Percentiles rank a stretch among this genome's conserved stretches.
Evolutionary conservation across 345 rosid species (phyloP).

Genomic region (Eucalyptus curtisii): DNA sequence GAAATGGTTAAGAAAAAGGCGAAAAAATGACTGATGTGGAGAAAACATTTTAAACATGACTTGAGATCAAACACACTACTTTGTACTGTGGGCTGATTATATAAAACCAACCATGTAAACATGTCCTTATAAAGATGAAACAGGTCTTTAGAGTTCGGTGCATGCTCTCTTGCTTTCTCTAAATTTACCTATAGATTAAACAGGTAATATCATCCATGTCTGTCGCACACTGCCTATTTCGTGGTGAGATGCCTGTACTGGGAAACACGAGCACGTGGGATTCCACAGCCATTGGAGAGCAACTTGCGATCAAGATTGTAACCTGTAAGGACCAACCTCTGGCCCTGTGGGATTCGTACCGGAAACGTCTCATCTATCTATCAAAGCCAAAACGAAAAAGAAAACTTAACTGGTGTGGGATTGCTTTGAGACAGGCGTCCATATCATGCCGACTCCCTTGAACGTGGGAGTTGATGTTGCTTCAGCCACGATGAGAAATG

Average conservation of each 20-base stretch:
- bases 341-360: slow-evolving; percentile 3
- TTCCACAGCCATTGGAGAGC: background rate
- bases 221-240: background rate
- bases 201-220: background rate
- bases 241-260: background rate
- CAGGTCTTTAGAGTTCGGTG: background rate
- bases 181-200: background rate
- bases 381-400: background rate
- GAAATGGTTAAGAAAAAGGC: background rate
- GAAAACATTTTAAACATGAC: background rate
- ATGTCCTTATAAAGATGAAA: background rate
- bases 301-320: background rate
- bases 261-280: background rate
- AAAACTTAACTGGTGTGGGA: background rate
- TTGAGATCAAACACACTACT: background rate
- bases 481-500: background rate
- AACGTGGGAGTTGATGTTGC: background rate
- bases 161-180: background rate
- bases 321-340: background rate
- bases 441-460: background rate
- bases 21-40: background rate
- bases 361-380: slow-evolving; percentile 9
- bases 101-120: background rate
- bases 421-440: background rate
- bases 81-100: background rate